A percentile compares a stretch with the other conserved stretches of the same genome.
These are phyloP conservation scores for Hansenula sp. DNA, from an alignment of 1,139 yeast genomes.

Conservation along the genomic window DNA sequence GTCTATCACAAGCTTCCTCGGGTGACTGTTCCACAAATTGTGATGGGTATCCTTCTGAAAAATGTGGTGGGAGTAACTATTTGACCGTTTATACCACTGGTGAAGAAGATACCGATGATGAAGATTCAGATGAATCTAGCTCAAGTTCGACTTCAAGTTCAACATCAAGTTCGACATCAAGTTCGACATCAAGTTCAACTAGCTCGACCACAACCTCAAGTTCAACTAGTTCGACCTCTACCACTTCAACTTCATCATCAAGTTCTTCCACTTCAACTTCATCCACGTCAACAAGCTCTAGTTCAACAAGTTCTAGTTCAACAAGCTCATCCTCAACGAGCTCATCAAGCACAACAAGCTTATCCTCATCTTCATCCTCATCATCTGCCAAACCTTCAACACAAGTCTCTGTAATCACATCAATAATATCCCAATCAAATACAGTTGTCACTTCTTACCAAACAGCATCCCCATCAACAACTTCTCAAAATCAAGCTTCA, in stretches of 20 bases:
- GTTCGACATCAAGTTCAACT: not conserved
- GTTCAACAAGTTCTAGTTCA: not conserved
- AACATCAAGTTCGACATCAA: not conserved
- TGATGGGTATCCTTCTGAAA: slow-evolving; percentile 51
- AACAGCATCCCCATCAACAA: slow-evolving; percentile 14
- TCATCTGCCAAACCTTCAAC: slow-evolving; percentile 1
- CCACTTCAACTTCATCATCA: slow-evolving; percentile 2
- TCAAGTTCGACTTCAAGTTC: no score
- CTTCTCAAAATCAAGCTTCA: slow-evolving; percentile 6
- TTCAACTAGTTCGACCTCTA: slow-evolving; percentile 26
- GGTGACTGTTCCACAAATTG: slow-evolving; percentile 49
- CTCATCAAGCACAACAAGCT: no score
- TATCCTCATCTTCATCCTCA: slow-evolving; percentile 11
- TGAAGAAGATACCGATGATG: slow-evolving; percentile 22
- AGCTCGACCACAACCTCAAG: slow-evolving; percentile 21
- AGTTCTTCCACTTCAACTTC: slow-evolving; percentile 1
- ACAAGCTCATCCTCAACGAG: slow-evolving; percentile 5
- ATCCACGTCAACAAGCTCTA: not conserved
- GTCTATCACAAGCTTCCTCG: slow-evolving; percentile 28
- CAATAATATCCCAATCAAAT: slow-evolving; percentile 19
- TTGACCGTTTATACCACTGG: slow-evolving; percentile 42
- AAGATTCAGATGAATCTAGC: slow-evolving; percentile 21
- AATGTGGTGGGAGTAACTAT: slow-evolving; percentile 60
- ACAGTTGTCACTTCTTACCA: slow-evolving; percentile 11
- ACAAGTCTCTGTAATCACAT: slow-evolving; percentile 16